Conservation (phyloP, 345 rosid species). For the Eucalyptus sp. region DNA sequence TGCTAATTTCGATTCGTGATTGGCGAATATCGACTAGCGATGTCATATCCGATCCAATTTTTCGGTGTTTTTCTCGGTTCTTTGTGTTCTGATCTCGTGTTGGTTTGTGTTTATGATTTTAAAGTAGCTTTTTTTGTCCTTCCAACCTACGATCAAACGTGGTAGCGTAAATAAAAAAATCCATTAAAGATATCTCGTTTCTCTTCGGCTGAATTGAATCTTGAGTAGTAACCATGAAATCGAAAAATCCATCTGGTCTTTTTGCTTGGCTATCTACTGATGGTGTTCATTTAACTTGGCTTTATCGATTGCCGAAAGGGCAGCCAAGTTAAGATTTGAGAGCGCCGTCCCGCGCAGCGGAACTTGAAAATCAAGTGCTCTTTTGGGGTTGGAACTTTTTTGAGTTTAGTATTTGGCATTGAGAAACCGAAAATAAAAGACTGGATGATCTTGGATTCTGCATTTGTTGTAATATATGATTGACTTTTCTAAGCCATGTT, state of each 20-base stretch:
- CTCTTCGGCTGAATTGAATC: not conserved
- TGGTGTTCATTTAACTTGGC: not conserved
- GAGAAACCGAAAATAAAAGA: not conserved
- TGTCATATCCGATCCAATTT: not conserved
- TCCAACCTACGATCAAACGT: not conserved
- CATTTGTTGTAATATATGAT: not conserved
- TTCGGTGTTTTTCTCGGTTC: not conserved
- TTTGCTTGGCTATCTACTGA: not conserved
- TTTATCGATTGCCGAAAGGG: fast-evolving
- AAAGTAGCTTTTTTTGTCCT: not conserved
- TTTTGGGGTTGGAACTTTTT: not conserved
- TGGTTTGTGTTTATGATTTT: not conserved
- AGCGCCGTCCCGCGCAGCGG: not conserved
- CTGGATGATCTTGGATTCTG: not conserved
- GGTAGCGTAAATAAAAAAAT: not conserved
- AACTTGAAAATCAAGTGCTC: not conserved
- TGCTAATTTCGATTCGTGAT: not conserved
- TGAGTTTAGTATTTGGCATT: not conserved
- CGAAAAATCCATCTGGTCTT: not conserved
- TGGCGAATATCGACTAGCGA: not conserved
- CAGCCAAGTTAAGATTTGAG: not conserved
- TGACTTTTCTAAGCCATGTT: not conserved
- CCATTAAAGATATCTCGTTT: not conserved
- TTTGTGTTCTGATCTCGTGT: not conserved
- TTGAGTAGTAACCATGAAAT: not conserved